A percentile compares a stretch with the other conserved stretches of the same genome.
phyloP scores from a whole-genome alignment of 2,329 filamentous ascomycete species.

The Curvularia hawaiiensis region DNA sequence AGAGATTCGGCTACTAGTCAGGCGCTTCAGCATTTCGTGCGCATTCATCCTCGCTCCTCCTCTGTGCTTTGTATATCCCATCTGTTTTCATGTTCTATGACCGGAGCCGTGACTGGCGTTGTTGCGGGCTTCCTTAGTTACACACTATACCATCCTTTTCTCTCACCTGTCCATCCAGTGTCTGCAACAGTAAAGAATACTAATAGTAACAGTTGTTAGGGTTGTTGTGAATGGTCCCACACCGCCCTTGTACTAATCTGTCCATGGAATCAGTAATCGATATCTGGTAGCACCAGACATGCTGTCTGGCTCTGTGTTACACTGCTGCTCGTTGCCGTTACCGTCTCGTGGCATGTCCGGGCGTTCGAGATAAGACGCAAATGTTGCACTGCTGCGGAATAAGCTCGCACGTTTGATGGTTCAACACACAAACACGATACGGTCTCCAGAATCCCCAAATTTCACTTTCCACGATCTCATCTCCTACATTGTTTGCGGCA shows the following conservation, averaged over 20 bases:
- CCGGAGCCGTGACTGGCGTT: constrained; percentile 31
- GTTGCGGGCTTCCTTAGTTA: constrained; percentile 31
- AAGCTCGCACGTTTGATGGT: neutral
- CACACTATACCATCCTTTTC: constrained; percentile 22
- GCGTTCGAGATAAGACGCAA: neutral
- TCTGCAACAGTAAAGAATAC: neutral
- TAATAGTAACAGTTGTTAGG: constrained; percentile 3
- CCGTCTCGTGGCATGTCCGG: neutral
- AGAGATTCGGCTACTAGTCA: constrained; percentile 22
- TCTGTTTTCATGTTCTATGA: constrained; percentile 33
- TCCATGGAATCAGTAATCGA: neutral
- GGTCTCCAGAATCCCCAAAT: neutral
- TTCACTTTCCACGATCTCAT: neutral
- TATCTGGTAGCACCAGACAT: neutral
- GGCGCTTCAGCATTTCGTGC: constrained; percentile 18
- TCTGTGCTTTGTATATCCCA: constrained; percentile 41
- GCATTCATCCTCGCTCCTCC: constrained; percentile 19
- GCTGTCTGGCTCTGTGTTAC: neutral
- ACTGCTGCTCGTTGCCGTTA: neutral
- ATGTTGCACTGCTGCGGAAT: neutral
- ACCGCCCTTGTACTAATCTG: neutral
- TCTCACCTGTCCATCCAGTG: neutral
- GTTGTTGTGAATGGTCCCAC: neutral
- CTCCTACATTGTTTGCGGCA: neutral
- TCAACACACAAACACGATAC: neutral